Conservation (phyloP, 2,329 filamentous ascomycete species). For the Anisogramma anomala region DNA sequence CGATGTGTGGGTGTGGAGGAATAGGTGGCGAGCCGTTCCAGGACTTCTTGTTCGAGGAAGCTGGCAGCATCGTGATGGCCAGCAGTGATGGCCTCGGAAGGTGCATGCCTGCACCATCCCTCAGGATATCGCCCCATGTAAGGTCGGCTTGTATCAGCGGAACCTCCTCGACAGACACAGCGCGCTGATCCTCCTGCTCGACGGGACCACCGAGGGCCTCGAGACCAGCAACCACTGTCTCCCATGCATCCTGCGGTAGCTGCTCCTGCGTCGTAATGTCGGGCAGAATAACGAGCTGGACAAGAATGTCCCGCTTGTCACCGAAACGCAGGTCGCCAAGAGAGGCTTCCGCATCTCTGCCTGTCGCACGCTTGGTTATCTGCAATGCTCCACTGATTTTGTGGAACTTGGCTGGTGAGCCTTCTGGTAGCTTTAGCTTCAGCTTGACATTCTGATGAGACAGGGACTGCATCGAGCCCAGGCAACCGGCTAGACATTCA, state of each 20-base stretch:
- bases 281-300: conserved; percentile 84
- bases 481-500: conserved; percentile 85
- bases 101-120: conserved; percentile 76
- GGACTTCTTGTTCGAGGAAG: conserved; percentile 48
- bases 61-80: conserved; percentile 89
- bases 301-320: conserved; percentile 85
- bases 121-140: conserved; percentile 82
- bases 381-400: conserved; percentile 96
- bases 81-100: conserved; percentile 81
- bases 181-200: conserved; percentile 75
- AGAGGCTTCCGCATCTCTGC: conserved; percentile 84
- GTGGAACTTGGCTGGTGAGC: conserved; percentile 94
- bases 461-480: conserved; percentile 81
- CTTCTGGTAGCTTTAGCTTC: conserved; percentile 85
- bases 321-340: conserved; percentile 89
- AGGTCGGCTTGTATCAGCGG: conserved; percentile 92
- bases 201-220: conserved; percentile 83
- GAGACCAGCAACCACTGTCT: conserved; percentile 88
- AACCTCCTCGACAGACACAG: conserved; percentile 82
- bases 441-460: conserved; percentile 99
- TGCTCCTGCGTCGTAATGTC: conserved; percentile 75
- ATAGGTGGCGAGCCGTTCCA: conserved; percentile 66
- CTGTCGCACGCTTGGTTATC: conserved; percentile 90
- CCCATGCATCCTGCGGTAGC: conserved; percentile 88
- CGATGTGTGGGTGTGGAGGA: conserved; percentile 86